Evolutionary conservation across 1,284 basidiomycete genomes (phyloP).

Genomic region (Moniliophthora roreri): DNA sequence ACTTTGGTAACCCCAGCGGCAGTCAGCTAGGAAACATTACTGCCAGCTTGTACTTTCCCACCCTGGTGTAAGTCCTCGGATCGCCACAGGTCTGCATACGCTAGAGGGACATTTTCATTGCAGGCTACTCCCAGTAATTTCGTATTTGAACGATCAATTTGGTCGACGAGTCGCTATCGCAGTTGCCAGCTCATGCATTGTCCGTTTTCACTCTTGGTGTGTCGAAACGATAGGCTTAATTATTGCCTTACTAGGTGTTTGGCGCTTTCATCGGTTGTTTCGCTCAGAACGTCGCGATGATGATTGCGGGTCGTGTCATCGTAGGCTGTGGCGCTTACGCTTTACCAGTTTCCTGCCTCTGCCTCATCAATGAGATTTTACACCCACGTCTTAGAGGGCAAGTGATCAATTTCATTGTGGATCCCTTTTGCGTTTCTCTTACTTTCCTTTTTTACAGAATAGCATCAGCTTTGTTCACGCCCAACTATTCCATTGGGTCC

Average conservation of each 20-base stretch:
- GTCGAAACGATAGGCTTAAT: background rate
- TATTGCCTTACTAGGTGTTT: background rate
- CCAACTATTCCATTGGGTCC: constrained; percentile 12
- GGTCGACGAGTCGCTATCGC: constrained; percentile 11
- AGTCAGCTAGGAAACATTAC: constrained; percentile 9
- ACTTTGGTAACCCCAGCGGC: constrained; percentile 11
- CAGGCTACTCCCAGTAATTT: constrained; percentile 13
- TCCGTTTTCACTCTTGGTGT: background rate
- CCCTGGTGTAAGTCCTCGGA: constrained; percentile 10
- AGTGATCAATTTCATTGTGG: background rate
- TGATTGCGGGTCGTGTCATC: constrained; percentile 13
- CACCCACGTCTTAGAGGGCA: constrained; percentile 15
- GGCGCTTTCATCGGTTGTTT: constrained; percentile 13
- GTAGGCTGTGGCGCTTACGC: constrained; percentile 9
- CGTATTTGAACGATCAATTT: constrained; percentile 10
- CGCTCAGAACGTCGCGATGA: constrained; percentile 8
- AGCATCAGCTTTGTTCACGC: constrained; percentile 9
- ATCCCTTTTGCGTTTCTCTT: background rate
- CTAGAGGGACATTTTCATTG: background rate
- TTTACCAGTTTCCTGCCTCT: constrained; percentile 11
- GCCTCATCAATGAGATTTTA: constrained; percentile 13
- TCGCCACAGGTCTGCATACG: background rate
- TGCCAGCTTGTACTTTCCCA: constrained; percentile 11
- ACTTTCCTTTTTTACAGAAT: background rate
- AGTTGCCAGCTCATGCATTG: constrained; percentile 8